Conservation (phyloP, 768 basidiomycete species). For the Coprinellus micaceus region DNA sequence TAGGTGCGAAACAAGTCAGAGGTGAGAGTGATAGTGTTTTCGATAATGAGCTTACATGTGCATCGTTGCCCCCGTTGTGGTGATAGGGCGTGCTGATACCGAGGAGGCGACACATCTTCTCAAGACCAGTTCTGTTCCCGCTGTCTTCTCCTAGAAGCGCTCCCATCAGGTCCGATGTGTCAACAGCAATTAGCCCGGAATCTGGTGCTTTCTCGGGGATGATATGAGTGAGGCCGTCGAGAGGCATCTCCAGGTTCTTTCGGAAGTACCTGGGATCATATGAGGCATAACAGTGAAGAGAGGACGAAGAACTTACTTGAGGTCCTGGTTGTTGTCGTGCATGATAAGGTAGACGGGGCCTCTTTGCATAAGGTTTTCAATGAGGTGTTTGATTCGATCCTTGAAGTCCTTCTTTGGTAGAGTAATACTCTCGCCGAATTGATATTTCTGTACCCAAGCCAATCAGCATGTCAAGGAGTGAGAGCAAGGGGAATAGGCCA, state of each 20-base stretch:
- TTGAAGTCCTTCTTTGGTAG: slow-evolving; percentile 52
- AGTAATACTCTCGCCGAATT: slow-evolving; percentile 59
- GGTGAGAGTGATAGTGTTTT: neutral
- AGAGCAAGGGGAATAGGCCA: slow-evolving; percentile 3
- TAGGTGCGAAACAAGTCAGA: neutral
- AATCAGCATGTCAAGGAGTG: neutral
- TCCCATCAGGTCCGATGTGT: slow-evolving; percentile 71
- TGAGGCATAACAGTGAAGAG: neutral
- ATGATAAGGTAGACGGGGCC: slow-evolving; percentile 78
- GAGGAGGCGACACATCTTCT: slow-evolving; percentile 60
- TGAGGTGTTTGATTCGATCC: slow-evolving; percentile 43
- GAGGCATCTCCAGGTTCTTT: slow-evolving; percentile 49
- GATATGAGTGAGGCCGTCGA: slow-evolving; percentile 48
- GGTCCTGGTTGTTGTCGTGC: slow-evolving; percentile 74
- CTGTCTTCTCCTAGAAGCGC: slow-evolving; percentile 63
- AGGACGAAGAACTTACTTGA: slow-evolving; percentile 49
- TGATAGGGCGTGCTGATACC: slow-evolving; percentile 50
- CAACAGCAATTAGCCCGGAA: slow-evolving; percentile 59
- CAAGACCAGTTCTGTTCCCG: slow-evolving; percentile 51
- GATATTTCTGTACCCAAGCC: slow-evolving; percentile 47
- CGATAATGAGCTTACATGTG: slow-evolving; percentile 50
- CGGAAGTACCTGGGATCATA: slow-evolving; percentile 45
- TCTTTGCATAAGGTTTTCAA: slow-evolving; percentile 33
- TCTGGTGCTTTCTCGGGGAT: slow-evolving; percentile 56
- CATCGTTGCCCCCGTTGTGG: slow-evolving; percentile 89